These are phyloP conservation scores for Chlorella variabilis DNA, from an alignment of 163 green algal genomes.

Conservation along the genomic window DNA sequence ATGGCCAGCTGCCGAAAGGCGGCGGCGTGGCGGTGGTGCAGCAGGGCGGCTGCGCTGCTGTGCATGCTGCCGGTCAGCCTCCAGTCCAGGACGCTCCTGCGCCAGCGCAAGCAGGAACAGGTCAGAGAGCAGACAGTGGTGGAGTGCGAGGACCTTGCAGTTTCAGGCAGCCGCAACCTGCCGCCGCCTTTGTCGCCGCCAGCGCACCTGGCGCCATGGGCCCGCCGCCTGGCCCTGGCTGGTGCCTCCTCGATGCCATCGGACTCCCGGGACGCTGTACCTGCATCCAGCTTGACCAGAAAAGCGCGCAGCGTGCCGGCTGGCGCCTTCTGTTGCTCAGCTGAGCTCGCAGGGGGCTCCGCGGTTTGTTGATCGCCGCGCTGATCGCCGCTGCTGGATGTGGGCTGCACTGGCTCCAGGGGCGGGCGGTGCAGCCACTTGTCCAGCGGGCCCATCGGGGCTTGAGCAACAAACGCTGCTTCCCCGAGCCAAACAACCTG, in stretches of 20 bases:
- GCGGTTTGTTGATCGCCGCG: slow-evolving; percentile 20
- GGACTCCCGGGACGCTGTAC: background rate
- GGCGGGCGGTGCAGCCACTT: slow-evolving; percentile 9
- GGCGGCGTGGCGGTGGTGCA: background rate
- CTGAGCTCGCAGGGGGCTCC: background rate
- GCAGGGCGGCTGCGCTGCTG: background rate
- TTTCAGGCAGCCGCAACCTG: too few species aligned
- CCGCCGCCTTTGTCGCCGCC: too few species aligned
- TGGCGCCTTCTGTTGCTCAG: background rate
- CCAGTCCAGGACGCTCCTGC: slow-evolving; percentile 10
- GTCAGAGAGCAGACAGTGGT: background rate
- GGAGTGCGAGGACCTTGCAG: background rate
- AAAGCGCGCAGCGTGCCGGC: background rate
- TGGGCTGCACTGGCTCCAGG: background rate
- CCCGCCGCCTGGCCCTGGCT: background rate
- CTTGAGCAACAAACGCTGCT: background rate
- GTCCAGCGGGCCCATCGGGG: slow-evolving; percentile 8
- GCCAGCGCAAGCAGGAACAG: background rate
- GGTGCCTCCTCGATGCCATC: background rate
- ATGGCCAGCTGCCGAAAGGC: background rate
- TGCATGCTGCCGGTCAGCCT: background rate
- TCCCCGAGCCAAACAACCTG: too few species aligned
- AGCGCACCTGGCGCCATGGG: background rate
- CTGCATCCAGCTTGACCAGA: background rate
- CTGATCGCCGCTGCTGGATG: background rate